Evolutionary conservation across 2,329 filamentous ascomycete genomes (phyloP).

Genomic region (Pleoardoris graminearum): DNA sequence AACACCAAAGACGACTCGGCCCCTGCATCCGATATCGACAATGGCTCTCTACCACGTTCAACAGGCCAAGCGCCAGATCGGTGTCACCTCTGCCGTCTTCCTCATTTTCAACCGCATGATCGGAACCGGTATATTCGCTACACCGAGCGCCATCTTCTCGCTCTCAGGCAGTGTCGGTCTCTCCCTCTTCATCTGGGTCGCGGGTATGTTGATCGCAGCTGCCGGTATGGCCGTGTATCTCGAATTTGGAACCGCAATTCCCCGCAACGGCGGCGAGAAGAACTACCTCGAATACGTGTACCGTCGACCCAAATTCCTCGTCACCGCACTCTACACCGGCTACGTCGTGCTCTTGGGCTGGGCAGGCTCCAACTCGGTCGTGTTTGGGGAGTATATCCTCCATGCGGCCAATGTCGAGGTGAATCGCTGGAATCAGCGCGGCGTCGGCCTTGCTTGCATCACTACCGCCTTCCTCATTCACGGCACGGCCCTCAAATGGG

Average conservation of each 20-base stretch:
- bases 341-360: constrained; percentile 66
- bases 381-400: constrained; percentile 72
- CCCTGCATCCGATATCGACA: too few relatives aligned
- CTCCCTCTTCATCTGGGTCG: constrained; percentile 65
- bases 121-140: constrained; percentile 69
- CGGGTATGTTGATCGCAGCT: constrained; percentile 63
- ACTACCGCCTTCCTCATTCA: constrained; percentile 68
- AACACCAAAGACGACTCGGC: too few relatives aligned
- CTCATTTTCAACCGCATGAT: constrained; percentile 67
- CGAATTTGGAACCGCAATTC: constrained; percentile 68
- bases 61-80: constrained; percentile 36
- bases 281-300: constrained; percentile 70
- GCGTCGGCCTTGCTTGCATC: constrained; percentile 67
- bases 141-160: constrained; percentile 60
- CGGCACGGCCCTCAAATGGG: constrained; percentile 66
- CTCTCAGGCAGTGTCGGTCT: constrained; percentile 65
- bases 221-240: constrained; percentile 68
- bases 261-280: constrained; percentile 67
- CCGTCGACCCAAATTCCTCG: constrained; percentile 63
- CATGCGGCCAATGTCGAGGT: constrained; percentile 66
- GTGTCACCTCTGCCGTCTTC: constrained; percentile 29
- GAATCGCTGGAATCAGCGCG: constrained; percentile 68
- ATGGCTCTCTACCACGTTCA: too few relatives aligned
- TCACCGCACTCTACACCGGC: constrained; percentile 62
- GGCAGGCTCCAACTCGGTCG: constrained; percentile 68